A percentile compares a stretch with the other conserved stretches of the same genome.
Evolutionary conservation across 1,284 basidiomycete genomes (phyloP).

Genomic region (Volvariella volvacea): DNA sequence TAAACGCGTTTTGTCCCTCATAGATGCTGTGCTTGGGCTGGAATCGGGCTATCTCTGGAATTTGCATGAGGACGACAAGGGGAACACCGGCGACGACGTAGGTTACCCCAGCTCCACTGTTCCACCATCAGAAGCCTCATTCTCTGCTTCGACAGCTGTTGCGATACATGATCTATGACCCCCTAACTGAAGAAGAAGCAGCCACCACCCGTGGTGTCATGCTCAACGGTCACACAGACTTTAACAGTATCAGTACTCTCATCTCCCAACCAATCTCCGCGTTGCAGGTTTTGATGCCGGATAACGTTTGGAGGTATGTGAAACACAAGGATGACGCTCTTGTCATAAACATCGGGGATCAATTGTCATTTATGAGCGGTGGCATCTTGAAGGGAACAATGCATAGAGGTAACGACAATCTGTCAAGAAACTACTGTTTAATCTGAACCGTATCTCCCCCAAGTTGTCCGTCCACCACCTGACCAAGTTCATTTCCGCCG

Average conservation of each 20-base stretch:
- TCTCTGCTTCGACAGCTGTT: constrained; percentile 23
- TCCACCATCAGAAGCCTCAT: not conserved
- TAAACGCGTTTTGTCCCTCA: no score
- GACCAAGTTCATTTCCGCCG: no score
- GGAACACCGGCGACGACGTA: constrained; percentile 24
- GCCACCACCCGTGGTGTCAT: constrained; percentile 31
- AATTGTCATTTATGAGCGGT: constrained; percentile 35
- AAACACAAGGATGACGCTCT: constrained; percentile 30
- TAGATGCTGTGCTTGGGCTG: no score
- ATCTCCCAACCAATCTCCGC: constrained; percentile 41
- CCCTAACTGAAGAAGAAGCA: constrained; percentile 26
- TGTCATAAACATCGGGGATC: constrained; percentile 42
- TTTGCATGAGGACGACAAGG: constrained; percentile 22
- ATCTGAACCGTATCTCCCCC: not conserved
- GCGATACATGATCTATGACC: constrained; percentile 41
- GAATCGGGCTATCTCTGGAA: no score
- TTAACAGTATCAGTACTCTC: constrained; percentile 33
- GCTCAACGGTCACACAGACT: constrained; percentile 36
- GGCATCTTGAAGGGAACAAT: constrained; percentile 38
- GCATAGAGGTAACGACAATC: constrained; percentile 26
- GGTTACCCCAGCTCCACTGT: constrained; percentile 2
- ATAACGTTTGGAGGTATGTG: constrained; percentile 42
- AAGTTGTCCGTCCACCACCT: no score
- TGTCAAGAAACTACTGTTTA: not conserved
- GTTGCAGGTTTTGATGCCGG: constrained; percentile 39